phyloP scores from a whole-genome alignment of 2,329 filamentous ascomycete genomes.

The Phaeomoniella chlamydospora region DNA sequence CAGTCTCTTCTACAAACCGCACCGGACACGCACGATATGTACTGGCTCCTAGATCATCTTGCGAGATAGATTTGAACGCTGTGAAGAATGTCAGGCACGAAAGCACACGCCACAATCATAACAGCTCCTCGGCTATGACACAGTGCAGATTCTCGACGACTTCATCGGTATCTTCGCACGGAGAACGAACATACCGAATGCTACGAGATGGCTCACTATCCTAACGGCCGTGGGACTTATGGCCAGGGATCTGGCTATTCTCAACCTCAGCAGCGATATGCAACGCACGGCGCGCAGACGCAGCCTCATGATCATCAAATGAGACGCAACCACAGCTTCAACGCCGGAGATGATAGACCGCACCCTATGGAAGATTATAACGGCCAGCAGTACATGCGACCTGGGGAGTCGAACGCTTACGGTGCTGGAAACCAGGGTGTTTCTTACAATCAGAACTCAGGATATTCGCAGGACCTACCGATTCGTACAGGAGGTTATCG shows the following conservation, averaged over 20 bases:
- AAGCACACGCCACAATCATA: too few relatives aligned
- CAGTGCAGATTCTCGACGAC: too few relatives aligned
- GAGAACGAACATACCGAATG: background rate
- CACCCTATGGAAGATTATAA: conserved; percentile 24
- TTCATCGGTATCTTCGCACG: too few relatives aligned
- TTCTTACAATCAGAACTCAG: background rate
- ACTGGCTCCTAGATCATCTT: too few relatives aligned
- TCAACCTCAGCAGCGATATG: conserved; percentile 11
- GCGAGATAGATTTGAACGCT: too few relatives aligned
- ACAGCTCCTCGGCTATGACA: too few relatives aligned
- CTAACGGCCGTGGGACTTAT: conserved; percentile 31
- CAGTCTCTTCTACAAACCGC: too few relatives aligned
- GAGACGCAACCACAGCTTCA: conserved; percentile 54
- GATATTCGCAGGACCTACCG: conserved; percentile 10
- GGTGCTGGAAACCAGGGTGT: background rate
- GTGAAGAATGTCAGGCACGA: too few relatives aligned
- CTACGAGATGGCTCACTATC: conserved; percentile 36
- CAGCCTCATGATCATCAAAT: conserved; percentile 24
- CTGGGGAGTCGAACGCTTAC: background rate
- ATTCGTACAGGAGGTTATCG: conserved; percentile 25
- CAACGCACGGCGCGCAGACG: conserved; percentile 24
- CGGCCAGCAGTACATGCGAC: conserved; percentile 5
- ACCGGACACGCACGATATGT: too few relatives aligned
- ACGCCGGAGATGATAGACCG: conserved; percentile 55
- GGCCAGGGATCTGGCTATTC: conserved; percentile 14